Base-by-base conservation (phyloP, 2,329 filamentous ascomycete genomes). In the Colletotrichum tamarilloi region DNA sequence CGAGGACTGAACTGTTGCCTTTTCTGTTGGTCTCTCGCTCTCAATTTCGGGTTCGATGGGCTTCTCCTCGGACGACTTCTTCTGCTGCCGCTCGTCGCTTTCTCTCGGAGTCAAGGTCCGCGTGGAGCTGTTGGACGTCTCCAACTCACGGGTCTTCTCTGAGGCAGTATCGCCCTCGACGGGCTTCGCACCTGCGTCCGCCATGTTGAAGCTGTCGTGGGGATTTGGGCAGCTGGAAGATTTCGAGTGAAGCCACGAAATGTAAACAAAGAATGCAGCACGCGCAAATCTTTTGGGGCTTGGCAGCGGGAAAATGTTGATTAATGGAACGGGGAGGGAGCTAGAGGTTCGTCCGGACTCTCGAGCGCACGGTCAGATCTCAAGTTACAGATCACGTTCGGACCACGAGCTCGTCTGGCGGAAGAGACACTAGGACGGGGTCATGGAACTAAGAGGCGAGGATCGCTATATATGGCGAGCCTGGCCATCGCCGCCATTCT, bases 91-190 rank as follows among this genome's bases (percentile, higher is more conserved):
- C 14, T 74, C 72, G 5, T 68, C 63, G 65, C 70, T 73, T 11
- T 73, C 70, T 42, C 70, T 30, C 16, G 64, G 38, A 28, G 73
- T 57, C 16, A 73, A 60, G 12, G 73, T 74, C 22, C 70, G 60
- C 30, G 69, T 74, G 46, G 73, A 74, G 46, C 59, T 67, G 57
- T 74, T 66, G 16, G 64, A 66, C 26, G 53, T 56, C 56, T 38
- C 53, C 11, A 30, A 26, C 30, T 68, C 65, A 26, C 52, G 26
- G 32, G 42, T 49, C 42, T 58, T 69, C n/a, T 66, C 49, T 3
- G 58, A 49, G 11, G 49, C 55, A 46, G 24, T 28, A 30, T 69
- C 64, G 22, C 53, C 60, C 56, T 60, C 73, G 26, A 26, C 26
- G 52, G 64, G 55, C 60, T 46, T 68, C 35, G 24, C n/a, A 26